Base-by-base conservation (phyloP, 768 basidiomycete species). In the Agaricus blazei region DNA sequence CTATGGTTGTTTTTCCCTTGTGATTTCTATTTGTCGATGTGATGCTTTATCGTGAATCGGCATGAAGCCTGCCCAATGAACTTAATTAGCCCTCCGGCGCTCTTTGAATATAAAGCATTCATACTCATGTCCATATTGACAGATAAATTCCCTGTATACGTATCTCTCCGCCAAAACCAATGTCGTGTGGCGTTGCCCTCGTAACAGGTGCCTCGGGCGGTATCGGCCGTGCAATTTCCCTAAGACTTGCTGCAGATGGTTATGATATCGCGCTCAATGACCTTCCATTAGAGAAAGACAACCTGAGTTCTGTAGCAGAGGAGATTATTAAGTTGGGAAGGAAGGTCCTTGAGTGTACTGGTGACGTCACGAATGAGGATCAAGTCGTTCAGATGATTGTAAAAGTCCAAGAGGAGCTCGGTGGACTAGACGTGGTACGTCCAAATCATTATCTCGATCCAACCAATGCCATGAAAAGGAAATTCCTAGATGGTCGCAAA, bases 211-310 rank as follows among this genome's bases (percentile, higher is more conserved):
- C 70, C 9, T 69, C 70, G 2, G 73, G 71, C 46, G 79, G 79
- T n/a, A 79, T 78, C 26, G 78, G 78, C 4, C 68, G 71, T n/a
- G 76, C 75, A 48, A 74, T 79, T 41, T 74, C 76, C 26, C 59
- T 73, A 5, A 67, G 74, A 4, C 71, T 80, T n/a, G 74, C 79
- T 19, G 53, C 62, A 6, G 77, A 75, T 48, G 77, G 76, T 11
- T 73, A 72, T 58, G 71, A 76, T 49, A 58, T 79, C 27, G 71
- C 69, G 23, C 54, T 78, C 48, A 76, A 74, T n/a, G 78, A 77
- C 44, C 57, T 75, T 4, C 55, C 57, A 14, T 37, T 57, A 1
- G 44, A 51, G 1, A 27, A 59, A 23, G 46, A 56, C 11, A 47
- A 49, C 4, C 57, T 67, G 0, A 38, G 61, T 9, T 51, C 46